These are phyloP conservation scores for Tephrocybe sp. DNA, from an alignment of 768 basidiomycete genomes.

Conservation along the genomic window DNA sequence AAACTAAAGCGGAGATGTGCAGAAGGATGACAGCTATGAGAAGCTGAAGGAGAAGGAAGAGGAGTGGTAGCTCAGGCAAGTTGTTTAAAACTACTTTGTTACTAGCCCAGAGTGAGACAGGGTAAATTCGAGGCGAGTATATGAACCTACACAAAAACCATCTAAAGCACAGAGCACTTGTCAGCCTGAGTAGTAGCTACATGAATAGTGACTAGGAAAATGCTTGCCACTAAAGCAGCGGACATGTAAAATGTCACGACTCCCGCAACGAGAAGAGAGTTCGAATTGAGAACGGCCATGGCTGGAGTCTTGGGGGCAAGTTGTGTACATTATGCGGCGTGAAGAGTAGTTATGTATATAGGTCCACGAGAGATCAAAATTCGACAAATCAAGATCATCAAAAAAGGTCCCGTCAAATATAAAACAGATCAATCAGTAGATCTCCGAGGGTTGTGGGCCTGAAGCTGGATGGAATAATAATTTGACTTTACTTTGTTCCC, in stretches of 20 bases:
- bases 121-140: too few relatives aligned
- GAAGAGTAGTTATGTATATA: background rate
- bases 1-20: conserved; percentile 48
- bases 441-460: background rate
- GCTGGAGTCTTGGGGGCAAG: conserved; percentile 7
- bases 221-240: conserved; percentile 67
- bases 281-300: conserved; percentile 30
- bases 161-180: conserved; percentile 29
- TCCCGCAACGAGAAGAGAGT: conserved; percentile 53
- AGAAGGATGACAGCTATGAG: conserved; percentile 65
- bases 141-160: conserved; percentile 46
- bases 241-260: conserved; percentile 80
- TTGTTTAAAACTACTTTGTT: conserved; percentile 75
- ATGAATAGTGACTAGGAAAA: conserved; percentile 1
- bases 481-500: too few relatives aligned
- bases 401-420: background rate
- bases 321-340: background rate
- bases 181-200: background rate
- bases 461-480: too few relatives aligned
- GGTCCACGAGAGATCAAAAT: background rate
- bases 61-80: conserved; percentile 61
- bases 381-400: conserved; percentile 5
- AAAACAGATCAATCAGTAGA: conserved; percentile 7
- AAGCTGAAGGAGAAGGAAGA: conserved; percentile 69
- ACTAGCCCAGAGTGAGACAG: conserved; percentile 31